Base-by-base conservation (phyloP, 2,329 filamentous ascomycete genomes). In the Calycina herbarum region DNA sequence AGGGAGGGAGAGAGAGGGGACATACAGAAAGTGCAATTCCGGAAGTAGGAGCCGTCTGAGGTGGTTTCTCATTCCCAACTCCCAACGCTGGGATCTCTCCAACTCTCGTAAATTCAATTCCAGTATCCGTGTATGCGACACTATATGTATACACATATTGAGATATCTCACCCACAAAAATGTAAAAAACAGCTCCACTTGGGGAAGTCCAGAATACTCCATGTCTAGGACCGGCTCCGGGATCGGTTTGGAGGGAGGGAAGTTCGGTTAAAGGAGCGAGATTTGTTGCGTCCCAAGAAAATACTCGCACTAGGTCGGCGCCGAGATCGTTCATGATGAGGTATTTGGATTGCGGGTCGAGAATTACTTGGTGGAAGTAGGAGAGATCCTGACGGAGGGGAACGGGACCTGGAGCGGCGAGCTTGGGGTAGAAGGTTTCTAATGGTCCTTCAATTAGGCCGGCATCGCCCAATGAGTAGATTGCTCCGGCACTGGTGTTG, bases 271-370 rank as follows among this genome's bases (percentile, higher is more conserved):
- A 74, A 2, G 67, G 64, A 35, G 83, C 74, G 0, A 73, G 68
- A 29, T 78, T 79, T 2, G 73, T 77, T 66, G 81, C 73, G 65
- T 83, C 79, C 59, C 59, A 61, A 42, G 72, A 68, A 69, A 79
- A 85, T 7, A 85, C 76, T 54, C 79, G 79, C 35, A 84, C 70
- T 0, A 78, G 64, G 64, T 85, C 83, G 0, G 78, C 77, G 24
- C 83, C 80, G 2, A 88, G 77, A 60, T 85, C 83, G 0, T 82
- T 80, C 48, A 81, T 77, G 29, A 85, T 66, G 7, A 84, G 66
- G 71, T 78, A 85, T 17, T 77, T 68, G 3, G 77, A 78, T 1
- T 81, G 82, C 0, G 82, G 83, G 68, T 85, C 83, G 27, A 83
- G 72, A 64, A 84, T 73, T 27, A 81, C 78, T 67, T 83, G 74